Base-by-base conservation (phyloP, 2,329 filamentous ascomycete species). In the Scolecobasidium constrictum region DNA sequence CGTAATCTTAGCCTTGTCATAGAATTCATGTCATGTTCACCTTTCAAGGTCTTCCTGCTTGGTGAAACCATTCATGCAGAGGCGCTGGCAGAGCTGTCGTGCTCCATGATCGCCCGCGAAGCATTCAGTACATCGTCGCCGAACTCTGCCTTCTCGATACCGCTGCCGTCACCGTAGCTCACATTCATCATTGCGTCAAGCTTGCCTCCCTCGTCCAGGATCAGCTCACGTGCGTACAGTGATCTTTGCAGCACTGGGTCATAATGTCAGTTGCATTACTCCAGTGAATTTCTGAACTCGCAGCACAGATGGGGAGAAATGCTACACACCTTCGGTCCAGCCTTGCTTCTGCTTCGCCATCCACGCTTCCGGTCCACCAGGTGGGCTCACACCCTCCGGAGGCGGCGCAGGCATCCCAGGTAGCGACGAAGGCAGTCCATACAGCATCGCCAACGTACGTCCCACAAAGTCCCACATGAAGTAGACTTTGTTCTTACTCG, bases 401-500 rank as follows among this genome's bases (percentile, higher is more conserved):
- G 26, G 26, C 26, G 26, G 26, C 26, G 26, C 26, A 9, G 26
- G 26, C 26, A 7, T 7, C n/a, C 26, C 26, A 7, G 26, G 26
- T n/a, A 31, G 9, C 26, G 26, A 31, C 9, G 34, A 16, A 7
- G 12, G 12, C 12, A 36, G 13, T 19, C 12, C 18, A 36, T 11
- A 36, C 11, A 41, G 38, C 18, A 41, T 11, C 36, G 22, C 46
- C 20, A 55, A 36, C 4, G 55, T 54, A 11, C 54, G 38, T 1
- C 52, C 51, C 2, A 57, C 50, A 46, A 59, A 60, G 46, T 61
- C 56, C 57, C 58, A 60, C 56, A 56, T 57, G 48, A 55, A 54
- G 22, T 61, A 63, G 19, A 60, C 52, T n/a, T 52, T 56, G 39
- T 58, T 62, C 52, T 61, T 62, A 15, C 40, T 46, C 7, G 46